Percentiles rank a stretch among this genome's conserved stretches.
phyloP scores from a whole-genome alignment of 2,329 filamentous ascomycete genomes.

The Aspergillus sp. region DNA sequence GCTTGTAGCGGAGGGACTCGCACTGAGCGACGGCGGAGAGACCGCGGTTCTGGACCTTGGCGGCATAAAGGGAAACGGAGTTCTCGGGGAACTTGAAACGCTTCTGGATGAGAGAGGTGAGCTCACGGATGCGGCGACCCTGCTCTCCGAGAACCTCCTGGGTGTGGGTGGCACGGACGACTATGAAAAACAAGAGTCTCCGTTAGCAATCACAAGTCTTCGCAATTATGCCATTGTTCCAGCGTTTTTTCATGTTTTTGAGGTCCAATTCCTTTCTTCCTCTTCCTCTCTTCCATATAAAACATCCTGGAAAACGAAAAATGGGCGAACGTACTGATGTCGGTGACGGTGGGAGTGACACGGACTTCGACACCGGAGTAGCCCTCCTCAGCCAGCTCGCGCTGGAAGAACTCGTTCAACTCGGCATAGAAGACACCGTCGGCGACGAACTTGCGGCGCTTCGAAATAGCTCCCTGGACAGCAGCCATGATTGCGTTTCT shows the following conservation, averaged over 20 bases:
- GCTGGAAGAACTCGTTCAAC: constrained; percentile 99
- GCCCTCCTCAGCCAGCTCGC: constrained; percentile 99
- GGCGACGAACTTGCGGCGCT: constrained; percentile 73
- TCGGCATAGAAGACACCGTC: constrained; percentile 99
- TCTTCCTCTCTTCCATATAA: constrained; percentile 13
- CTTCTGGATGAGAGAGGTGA: constrained; percentile 99
- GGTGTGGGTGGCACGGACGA: constrained; percentile 99
- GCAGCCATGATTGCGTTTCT: constrained; percentile 50
- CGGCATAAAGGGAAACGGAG: constrained; percentile 98
- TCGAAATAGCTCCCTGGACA: constrained; percentile 53
- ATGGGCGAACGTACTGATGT: constrained; percentile 69
- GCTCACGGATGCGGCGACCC: constrained; percentile 99
- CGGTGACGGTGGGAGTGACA: constrained; percentile 99
- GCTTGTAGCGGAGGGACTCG: constrained; percentile 99
- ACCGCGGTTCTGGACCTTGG: constrained; percentile 99
- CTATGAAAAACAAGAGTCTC: constrained; percentile 37
- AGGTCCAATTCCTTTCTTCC: constrained; percentile 9
- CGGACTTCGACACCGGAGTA: constrained; percentile 99
- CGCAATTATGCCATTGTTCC: constrained; percentile 5
- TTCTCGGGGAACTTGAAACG: constrained; percentile 99
- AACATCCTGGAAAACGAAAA: constrained; percentile 17
- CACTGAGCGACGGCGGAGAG: constrained; percentile 99
- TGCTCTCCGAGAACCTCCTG: constrained; percentile 99
- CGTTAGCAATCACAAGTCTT: constrained; percentile 32
- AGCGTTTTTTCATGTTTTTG: too few relatives aligned